A percentile compares a stretch with the other conserved stretches of the same genome.
Conservation (phyloP, 768 basidiomycete genomes). For the Leccinum truebloodii region DNA sequence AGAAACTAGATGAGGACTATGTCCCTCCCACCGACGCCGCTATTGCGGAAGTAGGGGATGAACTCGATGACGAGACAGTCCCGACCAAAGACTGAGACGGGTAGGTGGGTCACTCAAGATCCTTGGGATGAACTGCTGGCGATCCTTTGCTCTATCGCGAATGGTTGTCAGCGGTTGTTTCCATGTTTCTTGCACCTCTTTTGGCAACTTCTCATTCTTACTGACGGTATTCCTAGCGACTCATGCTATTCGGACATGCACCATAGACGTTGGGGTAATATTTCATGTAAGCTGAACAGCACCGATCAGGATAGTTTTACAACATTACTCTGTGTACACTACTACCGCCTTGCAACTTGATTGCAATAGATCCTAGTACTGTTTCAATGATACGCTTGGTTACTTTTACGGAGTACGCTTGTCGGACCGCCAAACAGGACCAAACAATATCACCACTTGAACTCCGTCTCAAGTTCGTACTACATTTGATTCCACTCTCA, state of each 20-base stretch:
- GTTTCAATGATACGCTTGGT: too few species aligned
- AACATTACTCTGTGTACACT: background rate
- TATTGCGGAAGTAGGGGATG: conserved; percentile 22
- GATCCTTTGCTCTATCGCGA: conserved; percentile 33
- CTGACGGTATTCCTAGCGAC: conserved; percentile 2
- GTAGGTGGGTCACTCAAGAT: conserved; percentile 17
- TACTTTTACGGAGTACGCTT: background rate
- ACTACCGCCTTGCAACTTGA: background rate
- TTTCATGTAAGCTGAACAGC: background rate
- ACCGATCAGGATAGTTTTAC: background rate
- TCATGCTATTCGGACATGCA: conserved; percentile 5
- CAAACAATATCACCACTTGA: conserved; percentile 16
- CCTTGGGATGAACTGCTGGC: conserved; percentile 35
- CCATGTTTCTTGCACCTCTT: conserved; percentile 22
- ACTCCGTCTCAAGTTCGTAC: too few species aligned
- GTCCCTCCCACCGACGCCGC: conserved; percentile 9
- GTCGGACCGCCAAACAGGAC: conserved; percentile 19
- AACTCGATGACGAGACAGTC: conserved; percentile 19
- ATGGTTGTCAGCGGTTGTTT: conserved; percentile 35
- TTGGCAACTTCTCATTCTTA: background rate
- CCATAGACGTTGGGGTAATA: background rate
- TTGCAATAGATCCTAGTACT: background rate
- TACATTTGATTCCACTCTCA: background rate
- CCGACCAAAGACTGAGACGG: conserved; percentile 7
- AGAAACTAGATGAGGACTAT: conserved; percentile 31